phyloP scores from a whole-genome alignment of 164 flowering plant species.

The Tetrastigma voinierianum region DNA sequence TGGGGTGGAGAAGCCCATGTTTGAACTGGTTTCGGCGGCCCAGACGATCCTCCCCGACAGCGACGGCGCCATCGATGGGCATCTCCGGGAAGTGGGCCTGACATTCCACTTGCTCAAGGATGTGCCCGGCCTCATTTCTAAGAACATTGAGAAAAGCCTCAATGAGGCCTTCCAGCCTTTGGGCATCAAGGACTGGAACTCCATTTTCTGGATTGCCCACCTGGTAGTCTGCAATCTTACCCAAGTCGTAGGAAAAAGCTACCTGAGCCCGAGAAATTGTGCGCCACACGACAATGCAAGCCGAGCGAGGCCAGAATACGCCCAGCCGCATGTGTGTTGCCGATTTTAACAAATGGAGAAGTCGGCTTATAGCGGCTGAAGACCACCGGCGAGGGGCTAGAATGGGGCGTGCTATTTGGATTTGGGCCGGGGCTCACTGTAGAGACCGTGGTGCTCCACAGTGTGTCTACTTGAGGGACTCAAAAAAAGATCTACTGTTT shows the following conservation, averaged over 20 bases:
- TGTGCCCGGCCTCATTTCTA: conserved; percentile 42
- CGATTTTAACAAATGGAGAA: conserved; percentile 34
- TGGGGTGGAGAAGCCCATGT: conserved; percentile 29
- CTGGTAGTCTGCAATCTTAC: conserved; percentile 47
- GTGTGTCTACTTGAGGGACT: conserved; percentile 10
- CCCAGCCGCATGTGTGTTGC: conserved; percentile 35
- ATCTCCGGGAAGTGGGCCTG: conserved; percentile 43
- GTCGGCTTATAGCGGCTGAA: conserved; percentile 17
- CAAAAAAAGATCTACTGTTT: no score
- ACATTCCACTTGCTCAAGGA: conserved; percentile 46
- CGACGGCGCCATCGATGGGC: conserved; percentile 42
- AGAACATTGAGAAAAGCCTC: conserved; percentile 42
- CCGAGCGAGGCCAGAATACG: no score
- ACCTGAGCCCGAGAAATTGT: conserved; percentile 38
- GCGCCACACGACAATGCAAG: conserved; percentile 41
- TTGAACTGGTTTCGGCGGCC: conserved; percentile 33
- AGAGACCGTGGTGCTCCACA: conserved; percentile 41
- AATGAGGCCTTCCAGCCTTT: conserved; percentile 41
- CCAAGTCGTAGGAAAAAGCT: conserved; percentile 32
- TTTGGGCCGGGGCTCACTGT: conserved; percentile 47
- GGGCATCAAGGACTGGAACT: conserved; percentile 50
- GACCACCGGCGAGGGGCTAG: conserved; percentile 40
- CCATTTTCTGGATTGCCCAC: conserved; percentile 43
- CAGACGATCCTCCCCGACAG: conserved; percentile 50
- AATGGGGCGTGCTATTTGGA: conserved; percentile 40